These are phyloP conservation scores for Wickerhamomyces tratensis DNA, from an alignment of 805 yeast genomes.

Conservation along the genomic window DNA sequence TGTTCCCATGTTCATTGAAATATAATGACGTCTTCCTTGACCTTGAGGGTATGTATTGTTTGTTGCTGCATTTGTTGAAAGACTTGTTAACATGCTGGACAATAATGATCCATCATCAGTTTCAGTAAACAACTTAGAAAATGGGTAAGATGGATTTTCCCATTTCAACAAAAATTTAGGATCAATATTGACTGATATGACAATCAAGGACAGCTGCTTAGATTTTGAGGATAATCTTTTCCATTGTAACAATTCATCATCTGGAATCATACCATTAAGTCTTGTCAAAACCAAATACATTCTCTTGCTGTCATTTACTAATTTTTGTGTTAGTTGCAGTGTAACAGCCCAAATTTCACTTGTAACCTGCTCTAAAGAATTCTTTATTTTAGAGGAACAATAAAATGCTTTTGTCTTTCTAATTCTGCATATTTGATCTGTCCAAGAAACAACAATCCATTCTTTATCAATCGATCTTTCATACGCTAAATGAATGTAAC, in stretches of 20 bases:
- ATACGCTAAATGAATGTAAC: conserved; percentile 78
- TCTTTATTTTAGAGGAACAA: conserved; percentile 23
- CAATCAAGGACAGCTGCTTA: conserved; percentile 51
- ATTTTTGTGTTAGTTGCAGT: conserved; percentile 25
- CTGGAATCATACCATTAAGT: conserved; percentile 65
- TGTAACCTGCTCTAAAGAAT: conserved; percentile 44
- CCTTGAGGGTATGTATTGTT: neutral
- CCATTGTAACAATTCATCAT: conserved; percentile 77
- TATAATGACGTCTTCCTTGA: neutral
- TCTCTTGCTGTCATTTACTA: conserved; percentile 34
- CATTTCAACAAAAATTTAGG: conserved; percentile 34
- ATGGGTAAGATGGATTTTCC: conserved; percentile 22
- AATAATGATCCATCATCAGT: conserved; percentile 3
- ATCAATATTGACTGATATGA: conserved; percentile 54
- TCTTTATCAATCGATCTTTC: conserved; percentile 70
- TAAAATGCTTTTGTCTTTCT: conserved; percentile 61
- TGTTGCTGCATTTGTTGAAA: neutral
- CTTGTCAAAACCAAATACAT: conserved; percentile 60
- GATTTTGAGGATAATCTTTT: conserved; percentile 54
- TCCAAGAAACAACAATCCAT: conserved; percentile 86
- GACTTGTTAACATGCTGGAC: neutral
- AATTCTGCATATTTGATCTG: conserved; percentile 70
- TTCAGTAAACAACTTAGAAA: conserved; percentile 22
- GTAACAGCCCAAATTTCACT: conserved; percentile 62
- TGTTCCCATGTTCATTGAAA: neutral